phyloP scores from a whole-genome alignment of 306 rosid genomes.

The Vicia faba region DNA sequence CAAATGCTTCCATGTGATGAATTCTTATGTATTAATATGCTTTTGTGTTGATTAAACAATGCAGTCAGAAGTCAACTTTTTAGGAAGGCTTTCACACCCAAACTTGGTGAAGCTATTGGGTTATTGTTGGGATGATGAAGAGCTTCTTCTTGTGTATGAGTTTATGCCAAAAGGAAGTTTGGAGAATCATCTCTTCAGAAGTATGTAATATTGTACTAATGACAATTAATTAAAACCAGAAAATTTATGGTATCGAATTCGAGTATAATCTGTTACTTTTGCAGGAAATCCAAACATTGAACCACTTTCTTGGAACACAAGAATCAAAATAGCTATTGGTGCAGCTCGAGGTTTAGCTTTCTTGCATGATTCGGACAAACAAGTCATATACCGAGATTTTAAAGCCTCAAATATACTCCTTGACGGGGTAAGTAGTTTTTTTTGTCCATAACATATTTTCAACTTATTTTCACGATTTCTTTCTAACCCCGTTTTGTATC shows the following conservation, averaged over 20 bases:
- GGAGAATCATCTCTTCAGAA: slow-evolving; percentile 88
- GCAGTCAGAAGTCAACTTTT: slow-evolving; percentile 85
- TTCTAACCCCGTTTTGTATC: neutral
- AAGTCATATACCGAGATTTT: slow-evolving; percentile 83
- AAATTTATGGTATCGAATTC: neutral
- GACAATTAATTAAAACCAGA: slow-evolving; percentile 7
- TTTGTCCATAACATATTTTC: neutral
- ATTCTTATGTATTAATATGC: neutral
- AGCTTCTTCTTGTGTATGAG: slow-evolving; percentile 93
- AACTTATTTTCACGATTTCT: neutral
- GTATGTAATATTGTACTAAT: slow-evolving; percentile 45
- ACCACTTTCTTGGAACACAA: slow-evolving; percentile 72
- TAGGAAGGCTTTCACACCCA: slow-evolving; percentile 86
- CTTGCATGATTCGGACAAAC: slow-evolving; percentile 71
- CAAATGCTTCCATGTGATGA: slow-evolving; percentile 16
- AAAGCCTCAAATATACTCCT: slow-evolving; percentile 92
- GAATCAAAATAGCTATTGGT: slow-evolving; percentile 76
- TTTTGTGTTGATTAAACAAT: slow-evolving; percentile 36
- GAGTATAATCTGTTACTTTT: slow-evolving; percentile 27
- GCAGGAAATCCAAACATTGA: slow-evolving; percentile 66
- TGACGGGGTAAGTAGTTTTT: slow-evolving; percentile 62
- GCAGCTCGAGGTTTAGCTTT: slow-evolving; percentile 91
- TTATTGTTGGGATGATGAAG: slow-evolving; percentile 74
- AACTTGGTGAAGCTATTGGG: slow-evolving; percentile 84
- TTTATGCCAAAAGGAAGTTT: slow-evolving; percentile 85